A percentile compares a stretch with the other conserved stretches of the same genome.
phyloP scores from a whole-genome alignment of 78 protist genomes.

The Polysphondylium violaceum region DNA sequence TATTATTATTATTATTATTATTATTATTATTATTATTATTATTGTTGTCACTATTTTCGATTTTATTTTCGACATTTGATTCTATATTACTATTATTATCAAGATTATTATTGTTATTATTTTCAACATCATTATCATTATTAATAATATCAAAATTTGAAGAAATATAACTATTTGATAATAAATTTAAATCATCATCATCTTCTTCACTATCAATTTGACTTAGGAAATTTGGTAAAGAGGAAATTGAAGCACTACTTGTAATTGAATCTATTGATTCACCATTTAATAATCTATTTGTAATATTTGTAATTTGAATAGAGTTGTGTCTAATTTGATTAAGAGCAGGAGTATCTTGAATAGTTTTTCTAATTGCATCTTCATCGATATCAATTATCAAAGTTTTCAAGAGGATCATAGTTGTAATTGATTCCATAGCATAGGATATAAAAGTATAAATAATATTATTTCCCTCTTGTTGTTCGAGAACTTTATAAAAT shows the following conservation, averaged over 20 bases:
- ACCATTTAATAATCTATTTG: slow-evolving; percentile 37
- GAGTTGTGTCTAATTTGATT: slow-evolving; percentile 33
- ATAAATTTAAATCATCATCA: background rate
- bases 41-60: background rate
- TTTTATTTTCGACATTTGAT: background rate
- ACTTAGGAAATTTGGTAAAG: background rate
- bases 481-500: slow-evolving; percentile 32
- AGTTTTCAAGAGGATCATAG: slow-evolving; percentile 8
- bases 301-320: slow-evolving; percentile 40
- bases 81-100: background rate
- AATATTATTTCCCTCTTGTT: background rate
- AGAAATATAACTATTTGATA: background rate
- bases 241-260: slow-evolving; percentile 10
- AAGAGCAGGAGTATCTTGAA: slow-evolving; percentile 7
- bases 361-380: slow-evolving; percentile 42
- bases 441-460: slow-evolving; percentile 61
- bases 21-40: background rate
- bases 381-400: background rate
- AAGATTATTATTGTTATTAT: too few species aligned
- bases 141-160: background rate
- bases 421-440: slow-evolving; percentile 42
- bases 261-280: too few species aligned
- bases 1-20: background rate
- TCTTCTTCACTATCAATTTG: background rate
- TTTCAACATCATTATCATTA: background rate